Percentiles rank a stretch among this genome's conserved stretches.
These are phyloP conservation scores for Cicer judaicum DNA, from an alignment of 306 rosid species.

Conservation along the genomic window DNA sequence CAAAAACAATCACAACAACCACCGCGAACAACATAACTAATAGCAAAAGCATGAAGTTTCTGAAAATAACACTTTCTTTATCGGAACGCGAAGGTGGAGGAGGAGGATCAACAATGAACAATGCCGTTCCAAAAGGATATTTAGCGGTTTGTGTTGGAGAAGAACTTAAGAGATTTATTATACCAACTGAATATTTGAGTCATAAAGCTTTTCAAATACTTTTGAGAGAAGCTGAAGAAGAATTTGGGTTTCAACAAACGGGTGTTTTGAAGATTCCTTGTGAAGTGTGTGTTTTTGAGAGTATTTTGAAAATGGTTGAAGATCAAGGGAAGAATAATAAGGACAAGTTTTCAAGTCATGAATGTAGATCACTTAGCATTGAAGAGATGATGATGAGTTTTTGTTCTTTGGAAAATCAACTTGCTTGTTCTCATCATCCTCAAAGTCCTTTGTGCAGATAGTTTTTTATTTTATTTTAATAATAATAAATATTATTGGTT, in stretches of 20 bases:
- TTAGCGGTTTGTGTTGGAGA: slow-evolving; percentile 84
- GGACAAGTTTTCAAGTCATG: slow-evolving; percentile 48
- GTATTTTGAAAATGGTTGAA: slow-evolving; percentile 67
- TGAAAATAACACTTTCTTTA: slow-evolving; percentile 74
- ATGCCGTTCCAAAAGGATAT: slow-evolving; percentile 74
- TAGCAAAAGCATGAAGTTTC: slow-evolving; percentile 71
- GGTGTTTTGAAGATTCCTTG: slow-evolving; percentile 86
- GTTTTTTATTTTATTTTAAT: background rate
- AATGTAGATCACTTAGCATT: slow-evolving; percentile 43
- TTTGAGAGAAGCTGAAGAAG: slow-evolving; percentile 86
- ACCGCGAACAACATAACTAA: slow-evolving; percentile 38
- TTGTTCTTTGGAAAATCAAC: slow-evolving; percentile 58
- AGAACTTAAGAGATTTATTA: slow-evolving; percentile 71
- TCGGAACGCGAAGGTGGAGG: slow-evolving; percentile 54
- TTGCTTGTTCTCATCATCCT: slow-evolving; percentile 64
- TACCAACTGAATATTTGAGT: slow-evolving; percentile 72
- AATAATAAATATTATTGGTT: background rate
- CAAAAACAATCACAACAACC: slow-evolving; percentile 44
- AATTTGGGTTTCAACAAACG: slow-evolving; percentile 81
- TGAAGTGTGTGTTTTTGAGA: slow-evolving; percentile 68
- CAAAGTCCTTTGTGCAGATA: slow-evolving; percentile 87
- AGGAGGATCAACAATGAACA: slow-evolving; percentile 27
- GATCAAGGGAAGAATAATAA: slow-evolving; percentile 46
- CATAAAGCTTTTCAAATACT: slow-evolving; percentile 66
- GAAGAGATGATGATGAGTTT: slow-evolving; percentile 50